phyloP scores from a whole-genome alignment of 169 alveolate species.

The Cryptosporidium viatorum region DNA sequence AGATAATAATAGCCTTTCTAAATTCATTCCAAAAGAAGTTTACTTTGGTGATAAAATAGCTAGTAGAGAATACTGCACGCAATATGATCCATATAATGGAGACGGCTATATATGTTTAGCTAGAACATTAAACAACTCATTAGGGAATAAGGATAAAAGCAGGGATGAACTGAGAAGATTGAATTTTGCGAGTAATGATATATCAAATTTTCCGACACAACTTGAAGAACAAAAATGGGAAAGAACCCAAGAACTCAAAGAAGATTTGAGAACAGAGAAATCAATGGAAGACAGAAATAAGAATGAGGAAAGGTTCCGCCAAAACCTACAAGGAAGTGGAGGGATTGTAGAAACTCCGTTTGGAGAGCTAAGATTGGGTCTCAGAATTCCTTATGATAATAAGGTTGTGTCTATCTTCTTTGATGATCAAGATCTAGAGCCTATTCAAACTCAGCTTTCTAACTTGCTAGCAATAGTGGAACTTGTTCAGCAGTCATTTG shows the following conservation, averaged over 20 bases:
- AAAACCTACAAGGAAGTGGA: neutral
- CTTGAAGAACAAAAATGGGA: neutral
- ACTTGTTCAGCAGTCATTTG: slow-evolving; percentile 60
- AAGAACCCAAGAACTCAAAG: neutral
- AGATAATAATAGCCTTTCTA: neutral
- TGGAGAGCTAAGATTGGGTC: slow-evolving; percentile 61
- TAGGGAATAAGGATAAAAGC: slow-evolving; percentile 1
- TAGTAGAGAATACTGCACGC: slow-evolving; percentile 7
- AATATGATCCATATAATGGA: slow-evolving; percentile 33
- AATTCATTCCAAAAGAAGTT: slow-evolving; percentile 44
- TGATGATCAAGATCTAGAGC: slow-evolving; percentile 71
- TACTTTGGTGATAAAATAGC: slow-evolving; percentile 37
- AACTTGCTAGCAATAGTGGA: slow-evolving; percentile 34
- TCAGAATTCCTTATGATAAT: slow-evolving; percentile 43
- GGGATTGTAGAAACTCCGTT: slow-evolving; percentile 73
- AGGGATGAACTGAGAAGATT: slow-evolving; percentile 18
- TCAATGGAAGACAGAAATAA: neutral
- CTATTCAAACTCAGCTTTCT: slow-evolving; percentile 54
- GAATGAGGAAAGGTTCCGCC: neutral
- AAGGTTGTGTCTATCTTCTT: slow-evolving; percentile 60
- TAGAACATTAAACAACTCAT: slow-evolving; percentile 5
- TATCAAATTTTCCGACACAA: neutral
- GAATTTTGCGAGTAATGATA: neutral
- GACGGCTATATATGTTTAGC: slow-evolving; percentile 49
- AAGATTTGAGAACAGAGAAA: neutral